Percentiles rank a stretch among this genome's conserved stretches.
Evolutionary conservation across 495 filamentous ascomycete species (phyloP).

Genomic region (Trichoderma gamsii): DNA sequence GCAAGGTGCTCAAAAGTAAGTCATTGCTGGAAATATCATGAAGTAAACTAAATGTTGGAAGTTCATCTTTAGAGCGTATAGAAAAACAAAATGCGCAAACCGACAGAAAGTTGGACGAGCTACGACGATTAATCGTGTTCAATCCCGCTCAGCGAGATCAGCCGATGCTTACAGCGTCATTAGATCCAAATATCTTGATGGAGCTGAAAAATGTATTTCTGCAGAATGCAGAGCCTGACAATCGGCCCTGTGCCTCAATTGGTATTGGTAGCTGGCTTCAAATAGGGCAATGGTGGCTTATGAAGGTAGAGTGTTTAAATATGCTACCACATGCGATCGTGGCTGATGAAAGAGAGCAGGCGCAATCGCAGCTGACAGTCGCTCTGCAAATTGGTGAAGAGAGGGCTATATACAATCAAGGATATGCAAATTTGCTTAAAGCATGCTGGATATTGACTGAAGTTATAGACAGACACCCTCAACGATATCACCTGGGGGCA

Average conservation of each 20-base stretch:
- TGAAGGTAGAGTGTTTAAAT: neutral
- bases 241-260: neutral
- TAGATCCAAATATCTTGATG: neutral
- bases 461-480: neutral
- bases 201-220: neutral
- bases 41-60: neutral
- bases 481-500: neutral
- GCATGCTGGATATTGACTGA: neutral
- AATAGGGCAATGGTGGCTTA: neutral
- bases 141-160: neutral
- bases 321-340: neutral
- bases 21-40: neutral
- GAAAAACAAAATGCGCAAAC: neutral
- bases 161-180: neutral
- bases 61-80: neutral
- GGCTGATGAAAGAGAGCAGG: neutral
- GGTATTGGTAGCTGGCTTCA: neutral
- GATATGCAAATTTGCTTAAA: neutral
- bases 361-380: neutral
- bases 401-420: neutral
- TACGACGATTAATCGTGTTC: neutral
- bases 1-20: neutral
- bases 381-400: neutral
- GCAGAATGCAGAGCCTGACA: neutral
- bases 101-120: neutral